Evolutionary conservation across 2,329 filamentous ascomycete genomes (phyloP).

Genomic region (Trichoderma atroviride): DNA sequence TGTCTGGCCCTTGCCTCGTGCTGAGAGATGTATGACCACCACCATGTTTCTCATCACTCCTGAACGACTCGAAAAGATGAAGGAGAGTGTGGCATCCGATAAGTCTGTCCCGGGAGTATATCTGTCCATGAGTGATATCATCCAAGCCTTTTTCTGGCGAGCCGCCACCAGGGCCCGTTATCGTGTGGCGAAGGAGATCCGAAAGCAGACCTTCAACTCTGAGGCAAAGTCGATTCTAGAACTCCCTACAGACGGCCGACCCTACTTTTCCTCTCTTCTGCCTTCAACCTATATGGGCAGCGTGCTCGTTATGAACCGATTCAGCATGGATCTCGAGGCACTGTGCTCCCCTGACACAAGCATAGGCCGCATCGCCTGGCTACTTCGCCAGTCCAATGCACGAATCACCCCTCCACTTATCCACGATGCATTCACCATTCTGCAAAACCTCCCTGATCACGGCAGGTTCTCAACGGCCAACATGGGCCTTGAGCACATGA

Average conservation of each 20-base stretch:
- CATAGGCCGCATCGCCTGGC: constrained; percentile 32
- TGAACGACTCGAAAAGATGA: constrained; percentile 33
- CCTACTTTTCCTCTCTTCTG: constrained; percentile 36
- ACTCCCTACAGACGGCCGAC: constrained; percentile 38
- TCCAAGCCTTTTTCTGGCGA: constrained; percentile 47
- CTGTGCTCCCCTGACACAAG: constrained; percentile 37
- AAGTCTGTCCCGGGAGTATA: not conserved
- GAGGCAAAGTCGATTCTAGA: constrained; percentile 41
- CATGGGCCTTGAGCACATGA: constrained; percentile 35
- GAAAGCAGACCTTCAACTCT: constrained; percentile 27
- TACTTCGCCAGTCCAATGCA: constrained; percentile 34
- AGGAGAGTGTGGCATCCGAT: not conserved
- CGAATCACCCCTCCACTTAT: constrained; percentile 35
- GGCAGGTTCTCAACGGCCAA: constrained; percentile 33
- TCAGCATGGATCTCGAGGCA: constrained; percentile 31
- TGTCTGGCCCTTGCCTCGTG: constrained; percentile 37
- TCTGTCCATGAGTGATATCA: constrained; percentile 42
- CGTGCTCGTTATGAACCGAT: constrained; percentile 36
- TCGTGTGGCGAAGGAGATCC: constrained; percentile 36
- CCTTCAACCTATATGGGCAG: constrained; percentile 38
- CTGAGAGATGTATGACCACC: constrained; percentile 35
- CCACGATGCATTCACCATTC: constrained; percentile 37
- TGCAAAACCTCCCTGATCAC: constrained; percentile 35
- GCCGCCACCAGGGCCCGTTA: constrained; percentile 41
- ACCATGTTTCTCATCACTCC: constrained; percentile 39